Evolutionary conservation across 2,329 filamentous ascomycete species (phyloP).

Genomic region (Paecilomyces variotii): DNA sequence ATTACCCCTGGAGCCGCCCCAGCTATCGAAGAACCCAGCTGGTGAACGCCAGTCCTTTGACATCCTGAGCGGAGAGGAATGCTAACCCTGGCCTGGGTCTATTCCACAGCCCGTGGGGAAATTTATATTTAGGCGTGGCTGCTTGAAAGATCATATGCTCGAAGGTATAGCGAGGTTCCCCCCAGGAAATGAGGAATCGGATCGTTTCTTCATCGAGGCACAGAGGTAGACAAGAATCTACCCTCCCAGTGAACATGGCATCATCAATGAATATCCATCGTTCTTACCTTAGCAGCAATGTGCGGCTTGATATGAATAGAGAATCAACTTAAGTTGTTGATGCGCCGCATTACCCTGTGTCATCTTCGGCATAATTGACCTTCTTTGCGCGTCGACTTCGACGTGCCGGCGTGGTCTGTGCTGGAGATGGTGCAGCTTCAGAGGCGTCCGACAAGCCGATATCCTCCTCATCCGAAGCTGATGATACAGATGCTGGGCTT

Average conservation of each 20-base stretch:
- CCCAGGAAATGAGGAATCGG: no score
- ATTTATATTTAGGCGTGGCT: no score
- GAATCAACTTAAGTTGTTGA: neutral
- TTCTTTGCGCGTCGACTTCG: conserved; percentile 25
- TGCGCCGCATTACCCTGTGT: conserved; percentile 8
- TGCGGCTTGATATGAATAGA: neutral
- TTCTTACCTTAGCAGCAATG: neutral
- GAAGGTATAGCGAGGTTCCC: no score
- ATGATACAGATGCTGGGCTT: conserved; percentile 8
- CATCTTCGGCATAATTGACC: conserved; percentile 28
- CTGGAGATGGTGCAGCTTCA: conserved; percentile 1
- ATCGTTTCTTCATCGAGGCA: no score
- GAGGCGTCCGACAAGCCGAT: conserved; percentile 6
- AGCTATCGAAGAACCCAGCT: no score
- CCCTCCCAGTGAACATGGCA: neutral
- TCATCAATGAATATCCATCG: neutral
- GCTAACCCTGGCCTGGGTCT: no score
- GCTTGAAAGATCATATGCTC: no score
- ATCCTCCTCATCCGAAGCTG: conserved; percentile 17
- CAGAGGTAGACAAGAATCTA: neutral
- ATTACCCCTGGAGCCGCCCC: no score
- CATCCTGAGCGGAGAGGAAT: no score
- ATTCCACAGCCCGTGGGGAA: no score
- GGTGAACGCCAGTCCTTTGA: no score
- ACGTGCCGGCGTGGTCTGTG: conserved; percentile 9